Evolutionary conservation across 352 stramenopile species (phyloP), one percentile per base, ranked within the genome.

Genomic region (Pythium chondricola): DNA sequence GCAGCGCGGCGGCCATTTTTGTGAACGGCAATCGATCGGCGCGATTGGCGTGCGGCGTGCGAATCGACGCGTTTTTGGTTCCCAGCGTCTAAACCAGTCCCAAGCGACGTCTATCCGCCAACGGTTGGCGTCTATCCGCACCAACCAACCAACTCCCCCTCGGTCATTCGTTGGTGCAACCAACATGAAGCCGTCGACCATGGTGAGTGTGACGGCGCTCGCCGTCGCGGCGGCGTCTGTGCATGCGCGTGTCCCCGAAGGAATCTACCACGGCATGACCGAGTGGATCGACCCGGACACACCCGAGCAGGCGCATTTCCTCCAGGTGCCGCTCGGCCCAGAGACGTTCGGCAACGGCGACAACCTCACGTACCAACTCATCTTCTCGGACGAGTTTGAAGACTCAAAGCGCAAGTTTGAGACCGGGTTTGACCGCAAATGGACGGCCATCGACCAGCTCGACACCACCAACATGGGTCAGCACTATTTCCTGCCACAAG

Each of bases 341-440:
- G 60, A 47, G 47, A 55, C 48, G 25, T 65, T 85, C 11, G 49
- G 51, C 35, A 41, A 43, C 14, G 57, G 63, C 48, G 36, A 27
- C 37, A 73, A 74, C 48, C 48, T 75, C 22, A 65, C 74, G 42
- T 96, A 93, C 67, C 48, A 71, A 25, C 70, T 97, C 41, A 92
- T 97, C 55, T 98, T 98, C 74, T 98, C 88, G 41, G 95, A 98
- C 71, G 95, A 98, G 67, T 98, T 98, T 69, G 93, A 99, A 60
- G 72, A 81, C 64, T 85, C 88, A 13, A 89, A 84, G 50, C 85
- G 96, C 45, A 82, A 63, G 36, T 98, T 99, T 63, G 71, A 91
- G 47, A 83, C 97, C 26, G 96, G 96, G 27, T 85, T 88, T 46
- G 96, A 99, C 70, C 74, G 78, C 27, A 90, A 90, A 52, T 99